Conservation (phyloP, 1,139 yeast species). For the Yamadazyma oceani region DNA sequence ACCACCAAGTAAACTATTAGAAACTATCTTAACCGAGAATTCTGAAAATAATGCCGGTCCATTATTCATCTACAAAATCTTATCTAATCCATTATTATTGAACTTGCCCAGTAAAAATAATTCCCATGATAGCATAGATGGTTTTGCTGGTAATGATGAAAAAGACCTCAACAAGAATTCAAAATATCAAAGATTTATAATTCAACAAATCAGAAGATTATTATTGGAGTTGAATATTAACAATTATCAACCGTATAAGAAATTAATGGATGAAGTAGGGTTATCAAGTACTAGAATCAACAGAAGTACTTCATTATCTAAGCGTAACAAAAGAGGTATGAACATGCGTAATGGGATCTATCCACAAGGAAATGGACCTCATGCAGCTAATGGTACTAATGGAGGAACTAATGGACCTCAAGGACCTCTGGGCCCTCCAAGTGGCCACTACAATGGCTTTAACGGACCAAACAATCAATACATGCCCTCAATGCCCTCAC, state of each 20-base stretch:
- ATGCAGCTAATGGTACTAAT: background rate
- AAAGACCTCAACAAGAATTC: constrained; percentile 21
- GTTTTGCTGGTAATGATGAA: constrained; percentile 5
- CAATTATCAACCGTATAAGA: constrained; percentile 73
- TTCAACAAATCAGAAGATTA: constrained; percentile 60
- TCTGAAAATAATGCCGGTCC: constrained; percentile 68
- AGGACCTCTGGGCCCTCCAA: background rate
- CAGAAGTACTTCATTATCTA: constrained; percentile 26
- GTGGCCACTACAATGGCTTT: background rate
- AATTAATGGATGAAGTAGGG: constrained; percentile 92
- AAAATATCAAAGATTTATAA: constrained; percentile 58
- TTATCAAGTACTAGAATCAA: constrained; percentile 43
- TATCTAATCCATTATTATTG: constrained; percentile 61
- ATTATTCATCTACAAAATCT: constrained; percentile 75
- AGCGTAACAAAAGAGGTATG: constrained; percentile 15
- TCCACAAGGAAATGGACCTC: constrained; percentile 1
- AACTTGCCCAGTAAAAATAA: constrained; percentile 25
- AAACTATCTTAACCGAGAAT: constrained; percentile 54
- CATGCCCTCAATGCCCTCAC: background rate
- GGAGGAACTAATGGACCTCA: background rate
- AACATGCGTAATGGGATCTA: background rate
- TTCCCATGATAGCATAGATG: constrained; percentile 18
- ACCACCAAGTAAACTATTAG: constrained; percentile 32
- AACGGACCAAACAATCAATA: background rate
- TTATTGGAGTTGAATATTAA: constrained; percentile 56